phyloP scores from a whole-genome alignment of 768 basidiomycete genomes.

The Neoboletus subvelutipes region DNA sequence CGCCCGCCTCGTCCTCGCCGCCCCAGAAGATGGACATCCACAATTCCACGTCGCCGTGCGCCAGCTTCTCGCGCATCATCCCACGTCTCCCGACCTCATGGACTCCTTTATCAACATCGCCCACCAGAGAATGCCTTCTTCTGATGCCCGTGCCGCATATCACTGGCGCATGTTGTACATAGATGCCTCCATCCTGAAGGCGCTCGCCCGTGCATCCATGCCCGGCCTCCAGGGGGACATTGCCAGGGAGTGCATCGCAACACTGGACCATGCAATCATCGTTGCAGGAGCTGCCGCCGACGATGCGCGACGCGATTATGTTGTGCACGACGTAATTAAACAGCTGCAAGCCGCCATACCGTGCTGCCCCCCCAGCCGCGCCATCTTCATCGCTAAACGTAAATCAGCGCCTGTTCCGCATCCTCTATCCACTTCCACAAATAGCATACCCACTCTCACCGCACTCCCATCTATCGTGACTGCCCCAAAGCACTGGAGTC shows the following conservation, averaged over 20 bases:
- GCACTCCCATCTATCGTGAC: conserved; percentile 55
- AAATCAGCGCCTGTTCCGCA: background rate
- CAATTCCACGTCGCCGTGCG: background rate
- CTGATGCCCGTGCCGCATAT: conserved; percentile 32
- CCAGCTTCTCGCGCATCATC: background rate
- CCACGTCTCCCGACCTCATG: background rate
- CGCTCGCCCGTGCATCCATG: conserved; percentile 37
- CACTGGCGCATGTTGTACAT: conserved; percentile 75
- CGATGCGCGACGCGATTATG: conserved; percentile 47
- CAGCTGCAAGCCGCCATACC: conserved; percentile 50
- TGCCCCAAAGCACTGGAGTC: conserved; percentile 47
- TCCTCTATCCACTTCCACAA: conserved; percentile 11
- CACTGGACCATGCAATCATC: conserved; percentile 79
- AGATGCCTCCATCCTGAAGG: conserved; percentile 64
- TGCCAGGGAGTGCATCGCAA: conserved; percentile 48
- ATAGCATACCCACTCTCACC: conserved; percentile 41
- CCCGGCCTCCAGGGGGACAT: conserved; percentile 16
- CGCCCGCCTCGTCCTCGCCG: conserved; percentile 6
- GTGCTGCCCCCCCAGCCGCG: conserved; percentile 1
- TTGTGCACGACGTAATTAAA: conserved; percentile 62
- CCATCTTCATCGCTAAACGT: conserved; percentile 8
- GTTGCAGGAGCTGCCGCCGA: conserved; percentile 74
- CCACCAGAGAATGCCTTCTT: conserved; percentile 48
- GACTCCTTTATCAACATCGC: conserved; percentile 47
- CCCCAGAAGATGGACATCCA: background rate